Percentiles rank a stretch among this genome's conserved stretches.
phyloP scores from a whole-genome alignment of 192 early-diverging fungal genomes.

The Coemansia sp. region DNA sequence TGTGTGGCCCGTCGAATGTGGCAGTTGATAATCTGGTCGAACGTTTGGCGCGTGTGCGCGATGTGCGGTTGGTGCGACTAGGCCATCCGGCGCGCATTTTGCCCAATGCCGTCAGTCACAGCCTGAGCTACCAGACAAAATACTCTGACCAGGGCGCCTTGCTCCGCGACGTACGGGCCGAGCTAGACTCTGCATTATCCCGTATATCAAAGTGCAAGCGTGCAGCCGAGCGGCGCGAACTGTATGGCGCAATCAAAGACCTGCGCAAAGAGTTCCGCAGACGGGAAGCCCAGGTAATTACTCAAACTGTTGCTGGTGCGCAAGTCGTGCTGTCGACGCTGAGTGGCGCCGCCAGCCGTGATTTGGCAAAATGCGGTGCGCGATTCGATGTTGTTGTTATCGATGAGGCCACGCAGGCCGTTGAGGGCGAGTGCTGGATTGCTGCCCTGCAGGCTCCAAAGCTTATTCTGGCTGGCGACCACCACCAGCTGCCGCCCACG shows the following conservation, averaged over 20 bases:
- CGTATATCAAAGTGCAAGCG: constrained; percentile 65
- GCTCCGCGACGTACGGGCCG: constrained; percentile 70
- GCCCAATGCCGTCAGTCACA: constrained; percentile 63
- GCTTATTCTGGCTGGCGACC: constrained; percentile 86
- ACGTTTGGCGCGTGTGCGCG: constrained; percentile 59
- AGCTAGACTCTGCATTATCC: constrained; percentile 70
- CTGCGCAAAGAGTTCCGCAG: constrained; percentile 67
- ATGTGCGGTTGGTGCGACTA: constrained; percentile 69
- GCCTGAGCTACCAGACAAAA: constrained; percentile 68
- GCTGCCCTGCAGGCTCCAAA: constrained; percentile 71
- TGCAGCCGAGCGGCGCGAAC: constrained; percentile 59
- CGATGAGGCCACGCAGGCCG: constrained; percentile 87
- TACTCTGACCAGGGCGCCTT: constrained; percentile 71
- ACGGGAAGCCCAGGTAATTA: constrained; percentile 70
- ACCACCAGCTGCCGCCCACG: constrained; percentile 86
- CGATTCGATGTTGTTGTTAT: constrained; percentile 84
- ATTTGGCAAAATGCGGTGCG: constrained; percentile 28
- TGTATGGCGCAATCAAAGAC: constrained; percentile 65
- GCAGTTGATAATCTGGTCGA: constrained; percentile 88
- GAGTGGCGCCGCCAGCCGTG: constrained; percentile 62
- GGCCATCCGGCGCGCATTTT: constrained; percentile 86
- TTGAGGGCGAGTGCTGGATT: constrained; percentile 88
- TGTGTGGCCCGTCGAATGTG: constrained; percentile 89
- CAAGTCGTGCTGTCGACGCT: constrained; percentile 78
- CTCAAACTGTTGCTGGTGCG: constrained; percentile 58